phyloP scores from a whole-genome alignment of 208 protist genomes.

The Crithidia expoeki region DNA sequence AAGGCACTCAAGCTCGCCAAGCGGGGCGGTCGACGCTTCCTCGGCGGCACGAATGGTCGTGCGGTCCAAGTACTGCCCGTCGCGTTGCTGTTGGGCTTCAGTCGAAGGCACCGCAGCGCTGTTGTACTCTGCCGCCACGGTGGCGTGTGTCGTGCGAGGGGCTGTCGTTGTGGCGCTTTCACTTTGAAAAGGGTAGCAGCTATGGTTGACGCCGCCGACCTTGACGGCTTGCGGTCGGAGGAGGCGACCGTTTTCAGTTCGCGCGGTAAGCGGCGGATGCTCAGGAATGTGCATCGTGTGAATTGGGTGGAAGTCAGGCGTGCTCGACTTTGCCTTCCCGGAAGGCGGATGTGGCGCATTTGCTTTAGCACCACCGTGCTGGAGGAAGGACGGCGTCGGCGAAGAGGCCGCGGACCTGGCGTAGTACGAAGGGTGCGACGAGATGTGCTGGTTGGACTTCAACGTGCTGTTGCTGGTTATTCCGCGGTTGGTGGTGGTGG shows the following conservation, averaged over 20 bases:
- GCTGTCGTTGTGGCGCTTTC: background rate
- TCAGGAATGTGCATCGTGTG: background rate
- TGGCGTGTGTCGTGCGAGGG: background rate
- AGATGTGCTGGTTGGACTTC: background rate
- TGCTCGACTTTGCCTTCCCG: background rate
- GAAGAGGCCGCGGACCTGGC: background rate
- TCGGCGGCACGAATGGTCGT: background rate
- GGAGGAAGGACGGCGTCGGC: background rate
- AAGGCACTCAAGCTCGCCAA: conserved; percentile 46
- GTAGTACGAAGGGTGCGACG: background rate
- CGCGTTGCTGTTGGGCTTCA: background rate
- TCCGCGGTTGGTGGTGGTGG: background rate
- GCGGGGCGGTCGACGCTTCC: background rate
- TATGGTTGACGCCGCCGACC: background rate
- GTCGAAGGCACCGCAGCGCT: background rate
- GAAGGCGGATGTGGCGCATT: background rate
- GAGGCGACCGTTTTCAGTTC: background rate
- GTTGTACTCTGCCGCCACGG: background rate
- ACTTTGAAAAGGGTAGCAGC: background rate
- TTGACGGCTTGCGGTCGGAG: background rate
- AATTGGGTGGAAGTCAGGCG: background rate
- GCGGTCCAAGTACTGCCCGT: background rate
- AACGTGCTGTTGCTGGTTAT: background rate
- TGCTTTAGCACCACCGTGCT: background rate
- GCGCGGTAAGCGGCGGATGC: background rate